Percentiles rank a stretch among this genome's conserved stretches.
phyloP scores from a whole-genome alignment of 1,139 yeast genomes.

The Debaryomyces nepalensis region DNA sequence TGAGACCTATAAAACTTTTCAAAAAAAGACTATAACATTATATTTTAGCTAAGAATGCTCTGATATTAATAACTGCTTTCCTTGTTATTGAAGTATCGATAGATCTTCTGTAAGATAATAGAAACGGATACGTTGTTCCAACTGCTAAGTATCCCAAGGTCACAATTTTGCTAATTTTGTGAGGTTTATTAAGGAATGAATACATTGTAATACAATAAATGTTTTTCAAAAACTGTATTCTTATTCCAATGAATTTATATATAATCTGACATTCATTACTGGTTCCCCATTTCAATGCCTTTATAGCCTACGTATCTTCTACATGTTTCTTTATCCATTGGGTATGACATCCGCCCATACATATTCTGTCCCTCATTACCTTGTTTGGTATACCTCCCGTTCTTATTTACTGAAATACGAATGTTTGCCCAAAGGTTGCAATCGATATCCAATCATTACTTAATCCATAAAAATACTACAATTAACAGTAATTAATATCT shows the following conservation, averaged over 20 bases:
- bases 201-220: background rate
- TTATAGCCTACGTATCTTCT: background rate
- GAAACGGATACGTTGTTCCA: background rate
- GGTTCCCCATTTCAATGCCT: background rate
- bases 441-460: too few species aligned
- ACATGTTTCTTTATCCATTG: background rate
- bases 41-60: background rate
- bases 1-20: too few species aligned
- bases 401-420: too few species aligned
- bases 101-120: background rate
- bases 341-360: background rate
- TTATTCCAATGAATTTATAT: background rate
- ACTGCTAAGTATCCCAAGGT: background rate
- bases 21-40: background rate
- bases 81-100: background rate
- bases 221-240: too few species aligned
- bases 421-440: too few species aligned
- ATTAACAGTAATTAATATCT: conserved; percentile 1
- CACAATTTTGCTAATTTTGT: background rate
- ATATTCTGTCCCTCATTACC: background rate
- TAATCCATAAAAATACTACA: too few species aligned
- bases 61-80: background rate
- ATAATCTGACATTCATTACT: background rate
- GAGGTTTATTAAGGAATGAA: background rate
- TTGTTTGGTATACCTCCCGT: background rate